Percentiles rank a stretch among this genome's conserved stretches.
Conservation (phyloP, 306 rosid species). For the Mimosa bimucronata region DNA sequence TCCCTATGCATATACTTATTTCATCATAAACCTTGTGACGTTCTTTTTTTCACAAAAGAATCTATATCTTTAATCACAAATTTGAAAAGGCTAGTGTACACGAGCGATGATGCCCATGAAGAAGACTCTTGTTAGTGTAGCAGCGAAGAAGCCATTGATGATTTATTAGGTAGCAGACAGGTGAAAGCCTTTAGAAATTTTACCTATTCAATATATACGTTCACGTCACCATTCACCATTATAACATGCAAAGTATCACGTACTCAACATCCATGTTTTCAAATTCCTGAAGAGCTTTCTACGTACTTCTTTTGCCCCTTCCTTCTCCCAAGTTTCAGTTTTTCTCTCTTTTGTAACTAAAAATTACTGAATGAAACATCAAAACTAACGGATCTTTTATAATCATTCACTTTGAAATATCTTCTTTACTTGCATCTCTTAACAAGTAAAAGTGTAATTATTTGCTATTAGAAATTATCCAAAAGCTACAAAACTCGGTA, state of each 20-base stretch:
- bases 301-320: neutral
- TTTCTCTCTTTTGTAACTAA: neutral
- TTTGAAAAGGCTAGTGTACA: neutral
- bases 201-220: neutral
- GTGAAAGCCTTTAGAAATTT: conserved; percentile 8
- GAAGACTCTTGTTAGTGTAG: conserved; percentile 1
- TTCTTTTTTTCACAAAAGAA: too few species aligned
- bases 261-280: neutral
- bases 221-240: neutral
- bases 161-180: conserved; percentile 15
- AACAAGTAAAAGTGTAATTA: neutral
- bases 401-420: neutral
- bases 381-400: neutral
- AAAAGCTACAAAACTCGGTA: neutral
- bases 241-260: neutral
- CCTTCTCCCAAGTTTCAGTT: neutral
- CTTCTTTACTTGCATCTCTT: neutral
- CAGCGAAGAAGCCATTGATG: neutral
- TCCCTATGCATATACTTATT: neutral
- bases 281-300: neutral
- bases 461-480: neutral
- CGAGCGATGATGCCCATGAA: neutral
- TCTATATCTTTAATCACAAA: neutral
- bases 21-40: neutral
- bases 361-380: neutral